Evolutionary conservation across 805 yeast species (phyloP), one percentile per base, ranked within the genome.

Genomic region (Zygosaccharomyces kombuchaensis): DNA sequence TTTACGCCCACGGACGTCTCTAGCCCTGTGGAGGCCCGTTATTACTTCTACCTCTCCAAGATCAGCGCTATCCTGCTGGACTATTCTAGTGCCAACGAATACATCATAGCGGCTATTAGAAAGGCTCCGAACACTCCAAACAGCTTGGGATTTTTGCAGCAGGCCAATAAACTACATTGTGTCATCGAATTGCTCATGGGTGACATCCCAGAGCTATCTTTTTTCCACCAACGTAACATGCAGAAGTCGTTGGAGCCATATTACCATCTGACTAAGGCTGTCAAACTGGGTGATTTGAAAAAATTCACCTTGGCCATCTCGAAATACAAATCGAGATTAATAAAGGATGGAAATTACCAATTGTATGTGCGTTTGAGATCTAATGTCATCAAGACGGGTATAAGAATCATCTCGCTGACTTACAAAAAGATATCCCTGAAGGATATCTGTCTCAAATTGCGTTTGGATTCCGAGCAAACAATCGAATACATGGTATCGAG

Each of bases 401-500:
- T 93, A 50, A 80, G 98, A 66, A 85, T 87, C 59, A 87, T 93
- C 60, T 87, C 96, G 9, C 72, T 93, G 58, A 82, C 96, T 6
- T 93, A 93, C 71, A 85, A 93, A 49, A 82, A 80, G 63, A 93
- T 93, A 50, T 87, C 97, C 3, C 76, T 93, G 58, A 86, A 84
- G 66, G 99, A 93, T 62, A 89, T 93, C 46, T 93, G 99, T 67
- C 77, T 93, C 58, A 87, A 91, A 63, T 77, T 93, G 62, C 89
- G 86, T 56, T 76, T 93, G 51, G 99, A 91, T 59, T 82, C 90
- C 40, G 99, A 93, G 71, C 90, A 93, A 61, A 83, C 91, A 57
- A 96, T 96, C 1, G 99, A 93, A 71, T 93, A 91, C 66, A 89
- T 93, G 66, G 96, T 93, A 17, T 87, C 96, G 31, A 91, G 93